Base-by-base conservation (phyloP, 2,329 filamentous ascomycete genomes). In the Penicillium crustosum region DNA sequence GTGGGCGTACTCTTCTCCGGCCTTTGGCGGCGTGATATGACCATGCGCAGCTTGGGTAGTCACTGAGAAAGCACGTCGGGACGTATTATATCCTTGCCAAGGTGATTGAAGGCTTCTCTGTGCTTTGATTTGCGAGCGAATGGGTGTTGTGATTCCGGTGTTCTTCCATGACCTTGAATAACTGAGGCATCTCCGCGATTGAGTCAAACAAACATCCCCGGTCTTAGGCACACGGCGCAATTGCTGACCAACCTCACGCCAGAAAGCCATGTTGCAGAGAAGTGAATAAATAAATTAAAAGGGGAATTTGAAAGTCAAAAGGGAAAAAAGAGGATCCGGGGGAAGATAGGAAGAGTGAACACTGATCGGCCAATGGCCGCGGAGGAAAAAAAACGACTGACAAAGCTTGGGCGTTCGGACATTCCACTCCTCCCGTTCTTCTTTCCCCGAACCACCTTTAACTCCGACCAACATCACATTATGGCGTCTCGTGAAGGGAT, bases 1-100 rank as follows among this genome's bases (percentile, higher is more conserved):
- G 27, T 45, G 29, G 33, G 77, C 88, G 71, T 81, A 95, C 91
- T 97, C 94, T 82, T 97, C 91, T 48, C 94, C 94, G 0, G 91
- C 85, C 77, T 93, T 93, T 2, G 94, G 93, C 31, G 89, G 84
- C 55, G 87, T 85, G 66, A 97, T 78, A 74, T 97, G 91, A 47
- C 89, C 91, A 75, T 99, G 94, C 49, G 75, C 78, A 53, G 78
- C 75, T 56, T 79, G 70, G 12, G 83, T 71, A 5, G 88, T 87
- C 12, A 83, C 84, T 42, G 89, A 89, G 73, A 97, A 94, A 53
- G 73, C 75, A 69, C 87, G 71, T 48, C 69, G 68, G 33, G 66
- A 68, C 35, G 61, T 52, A 39, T 69, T 67, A 51, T 70, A 61
- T 53, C 63, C 61, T 55, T 65, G 66, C 55, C 63, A 66, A 36